Evolutionary conservation across 2,329 filamentous ascomycete species (phyloP).

Genomic region (Trichoderma brevicompactum): DNA sequence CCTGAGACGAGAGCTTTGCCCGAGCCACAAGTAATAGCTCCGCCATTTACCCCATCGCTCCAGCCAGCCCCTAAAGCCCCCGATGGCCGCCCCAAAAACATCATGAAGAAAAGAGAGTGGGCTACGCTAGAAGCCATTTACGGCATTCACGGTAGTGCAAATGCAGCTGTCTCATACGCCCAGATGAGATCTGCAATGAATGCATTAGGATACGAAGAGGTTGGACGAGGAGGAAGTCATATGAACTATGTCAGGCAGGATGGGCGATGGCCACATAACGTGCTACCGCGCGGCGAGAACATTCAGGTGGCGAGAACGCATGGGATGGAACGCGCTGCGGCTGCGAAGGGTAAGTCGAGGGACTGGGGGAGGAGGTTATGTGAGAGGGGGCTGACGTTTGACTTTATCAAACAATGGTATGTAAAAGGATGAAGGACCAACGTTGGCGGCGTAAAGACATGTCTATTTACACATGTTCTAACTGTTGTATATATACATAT

Average conservation of each 20-base stretch:
- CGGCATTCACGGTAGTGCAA: slow-evolving; percentile 1
- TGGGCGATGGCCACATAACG: not conserved
- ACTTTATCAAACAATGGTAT: slow-evolving; percentile 14
- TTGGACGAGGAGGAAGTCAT: slow-evolving; percentile 1
- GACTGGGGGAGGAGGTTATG: slow-evolving; percentile 11
- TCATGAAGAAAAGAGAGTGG: slow-evolving; percentile 33
- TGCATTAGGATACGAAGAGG: slow-evolving; percentile 10
- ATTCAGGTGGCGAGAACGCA: slow-evolving; percentile 31
- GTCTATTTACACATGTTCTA: not conserved
- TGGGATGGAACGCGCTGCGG: not conserved
- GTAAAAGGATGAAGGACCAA: not conserved
- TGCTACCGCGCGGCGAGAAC: slow-evolving; percentile 26
- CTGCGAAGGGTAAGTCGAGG: slow-evolving; percentile 5
- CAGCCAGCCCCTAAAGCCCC: slow-evolving; percentile 2
- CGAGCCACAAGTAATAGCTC: not conserved
- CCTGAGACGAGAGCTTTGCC: not conserved
- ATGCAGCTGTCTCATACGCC: slow-evolving; percentile 17
- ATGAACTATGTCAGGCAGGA: not conserved
- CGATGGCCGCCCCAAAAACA: slow-evolving; percentile 14
- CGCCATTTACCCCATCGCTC: not conserved
- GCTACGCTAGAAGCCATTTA: slow-evolving; percentile 28
- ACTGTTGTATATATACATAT: not conserved
- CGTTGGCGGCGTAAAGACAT: too few relatives aligned
- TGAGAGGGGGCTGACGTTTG: slow-evolving; percentile 3
- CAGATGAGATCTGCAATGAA: slow-evolving; percentile 28